Evolutionary conservation across 1,284 basidiomycete species (phyloP).

Genomic region (Moniliella sp.): DNA sequence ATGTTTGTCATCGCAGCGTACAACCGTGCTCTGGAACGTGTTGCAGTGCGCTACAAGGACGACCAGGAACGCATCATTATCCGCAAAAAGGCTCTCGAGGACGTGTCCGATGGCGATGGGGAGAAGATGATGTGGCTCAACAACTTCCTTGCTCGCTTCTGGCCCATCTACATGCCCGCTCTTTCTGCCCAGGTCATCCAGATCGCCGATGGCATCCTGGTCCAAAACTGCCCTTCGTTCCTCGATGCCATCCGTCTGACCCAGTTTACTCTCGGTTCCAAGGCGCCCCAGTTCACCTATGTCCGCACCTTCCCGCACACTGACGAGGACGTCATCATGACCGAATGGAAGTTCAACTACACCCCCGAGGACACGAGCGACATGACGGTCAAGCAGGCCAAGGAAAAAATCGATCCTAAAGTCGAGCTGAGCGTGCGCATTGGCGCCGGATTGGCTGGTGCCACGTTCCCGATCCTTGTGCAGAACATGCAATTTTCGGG

Average conservation of each 20-base stretch:
- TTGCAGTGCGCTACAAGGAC: slow-evolving; percentile 59
- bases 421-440: slow-evolving; percentile 59
- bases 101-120: too few relatives aligned
- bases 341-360: slow-evolving; percentile 93
- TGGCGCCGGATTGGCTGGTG: slow-evolving; percentile 53
- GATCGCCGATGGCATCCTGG: slow-evolving; percentile 69
- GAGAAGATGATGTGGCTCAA: slow-evolving; percentile 71
- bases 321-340: slow-evolving; percentile 57
- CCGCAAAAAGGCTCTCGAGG: slow-evolving; percentile 52
- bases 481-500: slow-evolving; percentile 81
- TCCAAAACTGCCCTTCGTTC: slow-evolving; percentile 61
- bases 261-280: slow-evolving; percentile 75
- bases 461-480: slow-evolving; percentile 63
- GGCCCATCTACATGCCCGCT: slow-evolving; percentile 59
- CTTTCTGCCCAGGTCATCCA: slow-evolving; percentile 55
- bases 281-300: slow-evolving; percentile 70
- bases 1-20: slow-evolving; percentile 45
- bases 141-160: slow-evolving; percentile 38
- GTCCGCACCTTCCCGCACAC: slow-evolving; percentile 81
- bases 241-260: slow-evolving; percentile 51
- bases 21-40: slow-evolving; percentile 58
- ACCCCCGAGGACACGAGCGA: slow-evolving; percentile 76
- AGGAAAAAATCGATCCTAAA: slow-evolving; percentile 70
- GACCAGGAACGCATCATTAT: slow-evolving; percentile 86
- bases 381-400: slow-evolving; percentile 55